Base-by-base conservation (phyloP, 208 protist genomes). In the Trypanosoma grayi region DNA sequence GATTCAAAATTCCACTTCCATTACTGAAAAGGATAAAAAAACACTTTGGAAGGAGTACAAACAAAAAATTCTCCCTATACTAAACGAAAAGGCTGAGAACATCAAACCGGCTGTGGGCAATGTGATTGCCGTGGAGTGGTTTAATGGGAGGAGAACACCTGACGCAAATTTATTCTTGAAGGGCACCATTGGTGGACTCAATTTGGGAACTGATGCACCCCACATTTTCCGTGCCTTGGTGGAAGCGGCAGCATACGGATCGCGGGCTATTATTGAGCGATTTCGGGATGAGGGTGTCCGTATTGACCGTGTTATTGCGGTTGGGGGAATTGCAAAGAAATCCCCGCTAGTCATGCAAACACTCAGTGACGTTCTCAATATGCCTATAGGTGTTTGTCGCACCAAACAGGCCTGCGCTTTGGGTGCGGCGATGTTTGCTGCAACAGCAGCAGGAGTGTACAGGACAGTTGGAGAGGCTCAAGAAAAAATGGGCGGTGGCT, bases 111-210 rank as follows among this genome's bases (percentile, higher is more conserved):
- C 48, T 20, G 22, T 59, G 36, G 66, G 41, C 40, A 72, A 65
- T 22, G 72, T 75, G 22, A 59, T 57, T 44, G 71, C 75, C 24
- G 52, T 86, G 2, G 79, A 86, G 53, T 86, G 79, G 79, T 80
- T 86, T 68, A 86, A 86, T 64, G 79, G 75, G 1, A 69, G 79
- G 18, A 63, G 79, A 61, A 81, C 74, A n/a, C 75, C 75, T 14
- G 68, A 80, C 41, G 75, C 75, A 13, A 86, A 86, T 52, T 73
- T 80, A 44, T 54, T 74, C 34, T 73, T 82, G 18, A 79, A 79
- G 51, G 41, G 44, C 22, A 30, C 22, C 1, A 68, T 87, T 39
- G 39, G 54, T 40, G 75, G 72, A 13, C 76, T 87, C 24, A 79
- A 64, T 0, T 51, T 87, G 0, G 76, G 73, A 51, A 82, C 67